Conservation (phyloP, 768 basidiomycete genomes). For the Mycena olivaceomarginata region DNA sequence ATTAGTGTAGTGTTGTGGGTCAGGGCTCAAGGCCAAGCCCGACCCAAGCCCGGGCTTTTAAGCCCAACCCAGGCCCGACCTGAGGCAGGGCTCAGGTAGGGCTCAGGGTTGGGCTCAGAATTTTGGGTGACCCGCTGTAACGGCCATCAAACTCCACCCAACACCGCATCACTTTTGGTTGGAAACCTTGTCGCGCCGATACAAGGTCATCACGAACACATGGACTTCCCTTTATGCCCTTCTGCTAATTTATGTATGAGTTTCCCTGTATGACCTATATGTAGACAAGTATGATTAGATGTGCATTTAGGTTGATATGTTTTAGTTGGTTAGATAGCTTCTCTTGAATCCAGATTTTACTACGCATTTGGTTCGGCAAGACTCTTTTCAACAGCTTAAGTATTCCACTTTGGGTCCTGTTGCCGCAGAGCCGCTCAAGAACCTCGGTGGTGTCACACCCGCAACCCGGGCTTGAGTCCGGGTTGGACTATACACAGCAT, state of each 20-base stretch:
- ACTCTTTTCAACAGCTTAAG: background rate
- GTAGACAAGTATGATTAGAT: no score
- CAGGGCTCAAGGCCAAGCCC: conserved; percentile 6
- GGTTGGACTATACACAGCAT: conserved; percentile 5
- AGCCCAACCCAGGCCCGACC: conserved; percentile 6
- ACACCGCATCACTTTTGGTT: no score
- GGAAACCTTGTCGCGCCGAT: no score
- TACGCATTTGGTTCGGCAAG: conserved; percentile 1
- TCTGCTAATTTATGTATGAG: no score
- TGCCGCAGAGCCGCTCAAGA: background rate
- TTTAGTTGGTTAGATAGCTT: background rate
- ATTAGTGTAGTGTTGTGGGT: conserved; percentile 1
- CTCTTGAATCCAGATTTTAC: background rate
- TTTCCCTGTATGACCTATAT: no score
- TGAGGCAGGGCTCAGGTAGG: background rate
- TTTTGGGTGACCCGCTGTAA: no score
- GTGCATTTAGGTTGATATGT: no score
- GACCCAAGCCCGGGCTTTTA: conserved; percentile 1
- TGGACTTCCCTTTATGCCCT: no score
- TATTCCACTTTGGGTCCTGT: background rate
- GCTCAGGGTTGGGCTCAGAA: no score
- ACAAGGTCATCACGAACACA: no score
- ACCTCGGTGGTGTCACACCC: conserved; percentile 2
- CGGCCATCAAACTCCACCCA: no score
- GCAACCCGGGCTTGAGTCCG: background rate